These are phyloP conservation scores for Barnettozyma wickerhamii DNA, from an alignment of 805 yeast species.

Conservation along the genomic window DNA sequence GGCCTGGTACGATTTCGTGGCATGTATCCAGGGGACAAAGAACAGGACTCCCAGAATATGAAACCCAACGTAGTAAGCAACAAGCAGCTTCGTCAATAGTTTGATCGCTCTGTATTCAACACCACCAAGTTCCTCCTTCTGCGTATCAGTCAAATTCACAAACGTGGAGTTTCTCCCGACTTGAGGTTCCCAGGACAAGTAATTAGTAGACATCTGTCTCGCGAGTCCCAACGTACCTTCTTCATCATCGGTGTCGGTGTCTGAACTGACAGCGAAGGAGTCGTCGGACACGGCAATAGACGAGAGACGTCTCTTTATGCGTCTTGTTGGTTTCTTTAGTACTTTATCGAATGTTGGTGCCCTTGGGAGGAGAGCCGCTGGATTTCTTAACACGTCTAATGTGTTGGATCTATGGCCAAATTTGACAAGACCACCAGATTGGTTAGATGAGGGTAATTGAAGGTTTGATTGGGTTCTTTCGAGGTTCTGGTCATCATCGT, in stretches of 20 bases:
- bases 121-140: slow-evolving; percentile 94
- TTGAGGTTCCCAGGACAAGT: slow-evolving; percentile 87
- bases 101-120: slow-evolving; percentile 92
- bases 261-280: slow-evolving; percentile 11
- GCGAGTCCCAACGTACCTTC: slow-evolving; percentile 30
- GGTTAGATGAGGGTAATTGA: slow-evolving; percentile 32
- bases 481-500: slow-evolving; percentile 8
- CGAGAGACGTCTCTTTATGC: slow-evolving; percentile 26
- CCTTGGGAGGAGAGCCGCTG: slow-evolving; percentile 23
- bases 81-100: slow-evolving; percentile 60
- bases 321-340: slow-evolving; percentile 29
- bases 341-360: slow-evolving; percentile 48
- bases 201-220: slow-evolving; percentile 50
- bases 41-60: slow-evolving; percentile 52
- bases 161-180: slow-evolving; percentile 92
- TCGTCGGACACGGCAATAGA: slow-evolving; percentile 23
- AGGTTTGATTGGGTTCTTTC: slow-evolving; percentile 31
- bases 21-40: slow-evolving; percentile 58
- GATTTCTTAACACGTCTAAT: slow-evolving; percentile 33
- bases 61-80: slow-evolving; percentile 70
- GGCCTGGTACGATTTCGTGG: slow-evolving; percentile 36
- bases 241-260: slow-evolving; percentile 20
- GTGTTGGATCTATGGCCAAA: slow-evolving; percentile 44
- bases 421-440: slow-evolving; percentile 33
- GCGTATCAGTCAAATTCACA: slow-evolving; percentile 72